phyloP scores from a whole-genome alignment of 2,329 filamentous ascomycete genomes.

The Diaporthe humulicola region DNA sequence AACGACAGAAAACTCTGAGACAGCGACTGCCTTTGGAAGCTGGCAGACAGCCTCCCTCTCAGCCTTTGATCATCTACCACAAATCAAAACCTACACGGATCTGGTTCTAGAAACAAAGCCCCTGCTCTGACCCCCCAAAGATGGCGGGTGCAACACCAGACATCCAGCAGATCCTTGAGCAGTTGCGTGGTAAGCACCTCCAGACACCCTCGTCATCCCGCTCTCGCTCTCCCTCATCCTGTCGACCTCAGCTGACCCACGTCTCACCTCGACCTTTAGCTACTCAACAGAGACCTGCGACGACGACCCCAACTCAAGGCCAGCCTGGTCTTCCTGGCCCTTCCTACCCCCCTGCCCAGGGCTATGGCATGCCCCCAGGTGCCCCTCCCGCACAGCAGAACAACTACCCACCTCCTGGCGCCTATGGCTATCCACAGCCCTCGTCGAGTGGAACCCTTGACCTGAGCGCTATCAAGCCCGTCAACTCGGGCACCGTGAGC shows the following conservation, averaged over 20 bases:
- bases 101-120: background rate
- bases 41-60: background rate
- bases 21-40: background rate
- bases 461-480: constrained; percentile 82
- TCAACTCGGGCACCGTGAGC: constrained; percentile 84
- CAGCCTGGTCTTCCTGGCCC: constrained; percentile 38
- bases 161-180: constrained; percentile 39
- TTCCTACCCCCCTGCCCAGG: constrained; percentile 35
- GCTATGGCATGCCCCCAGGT: constrained; percentile 35
- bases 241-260: background rate
- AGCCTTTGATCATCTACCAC: background rate
- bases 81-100: constrained; percentile 1
- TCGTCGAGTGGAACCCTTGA: constrained; percentile 83
- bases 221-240: background rate
- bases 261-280: background rate
- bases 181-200: constrained; percentile 38
- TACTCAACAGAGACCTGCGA: constrained; percentile 37
- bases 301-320: constrained; percentile 38
- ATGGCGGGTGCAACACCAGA: constrained; percentile 39
- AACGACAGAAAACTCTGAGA: constrained; percentile 19
- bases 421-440: constrained; percentile 68
- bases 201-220: background rate
- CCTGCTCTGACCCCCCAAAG: constrained; percentile 24
- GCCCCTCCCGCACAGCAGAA: constrained; percentile 25
- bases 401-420: constrained; percentile 38